Base-by-base conservation (phyloP, 2,329 filamentous ascomycete species). In the Phialophora verrucosa region DNA sequence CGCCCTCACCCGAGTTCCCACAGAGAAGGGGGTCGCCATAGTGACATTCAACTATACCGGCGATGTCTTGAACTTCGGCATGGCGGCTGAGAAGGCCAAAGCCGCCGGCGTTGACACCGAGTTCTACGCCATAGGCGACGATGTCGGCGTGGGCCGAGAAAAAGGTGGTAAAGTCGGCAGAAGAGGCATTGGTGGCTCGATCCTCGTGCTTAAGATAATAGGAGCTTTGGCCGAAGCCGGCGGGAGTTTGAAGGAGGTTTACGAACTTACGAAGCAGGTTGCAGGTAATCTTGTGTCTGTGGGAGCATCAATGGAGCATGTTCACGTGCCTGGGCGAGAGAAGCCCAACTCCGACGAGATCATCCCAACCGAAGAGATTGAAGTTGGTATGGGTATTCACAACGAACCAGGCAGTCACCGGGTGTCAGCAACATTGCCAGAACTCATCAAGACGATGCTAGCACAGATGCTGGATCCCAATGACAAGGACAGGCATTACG, bases 51-150 rank as follows among this genome's bases (percentile, higher is more conserved):
- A 64, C 78, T 96, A 96, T 78, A 96, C 92, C 1, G 91, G 91
- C 44, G 91, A 93, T 76, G 87, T 97, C 62, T 84, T 97, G 72
- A 96, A 97, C 80, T 97, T 97, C 76, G 93, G 93, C 63, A 90
- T 97, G 85, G 93, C 90, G 0, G 91, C 95, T 8, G 94, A 97
- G 78, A 97, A 97, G 81, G 93, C 93, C 17, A 89, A 90, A 65
- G 92, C 92, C 1, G 87, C 88, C 0, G 93, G 92, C 0, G 79
- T 92, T 27, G 80, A 88, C 20, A 91, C 91, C 0, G 91, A 96
- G 76, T 96, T 97, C 90, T 88, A 96, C 10, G 90, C 96, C 8
- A 92, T 97, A 7, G 92, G 89, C 5, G 94, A 98, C 74, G 94
- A 98, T 78, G 93, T 93, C 2, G 93, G 93, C 51, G 93, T 98